phyloP scores from a whole-genome alignment of 1,139 yeast genomes.

The Protomyces inundatus region DNA sequence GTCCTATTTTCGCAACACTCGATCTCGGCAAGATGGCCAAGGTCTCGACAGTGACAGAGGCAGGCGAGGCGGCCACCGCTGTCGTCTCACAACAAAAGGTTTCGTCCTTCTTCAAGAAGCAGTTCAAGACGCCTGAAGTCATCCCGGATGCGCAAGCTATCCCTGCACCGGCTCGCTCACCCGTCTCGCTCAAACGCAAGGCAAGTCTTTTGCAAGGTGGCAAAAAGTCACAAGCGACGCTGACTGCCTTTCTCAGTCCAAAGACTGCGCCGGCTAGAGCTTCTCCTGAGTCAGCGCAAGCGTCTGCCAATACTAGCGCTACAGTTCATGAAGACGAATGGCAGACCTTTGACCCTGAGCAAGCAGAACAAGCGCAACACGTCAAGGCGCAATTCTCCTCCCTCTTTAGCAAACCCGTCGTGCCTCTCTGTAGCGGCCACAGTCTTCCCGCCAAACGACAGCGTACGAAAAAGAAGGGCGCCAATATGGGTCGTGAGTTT shows the following conservation, averaged over 20 bases:
- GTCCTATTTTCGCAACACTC: constrained; percentile 78
- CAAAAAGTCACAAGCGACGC: neutral
- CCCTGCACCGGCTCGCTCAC: neutral
- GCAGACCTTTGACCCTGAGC: neutral
- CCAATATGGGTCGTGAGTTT: constrained; percentile 41
- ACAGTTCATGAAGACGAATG: neutral
- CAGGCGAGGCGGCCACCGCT: neutral
- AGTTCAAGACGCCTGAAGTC: neutral
- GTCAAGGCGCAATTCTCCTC: constrained; percentile 34
- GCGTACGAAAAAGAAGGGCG: constrained; percentile 39
- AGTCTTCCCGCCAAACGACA: constrained; percentile 39
- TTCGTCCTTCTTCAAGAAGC: constrained; percentile 15
- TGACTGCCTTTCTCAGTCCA: neutral
- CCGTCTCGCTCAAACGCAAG: neutral
- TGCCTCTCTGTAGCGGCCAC: constrained; percentile 39
- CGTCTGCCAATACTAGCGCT: neutral
- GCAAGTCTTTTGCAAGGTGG: neutral
- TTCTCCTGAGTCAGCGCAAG: neutral
- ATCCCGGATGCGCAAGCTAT: neutral
- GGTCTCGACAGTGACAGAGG: neutral
- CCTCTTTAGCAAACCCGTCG: constrained; percentile 36
- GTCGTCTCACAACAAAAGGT: neutral
- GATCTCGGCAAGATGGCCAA: constrained; percentile 30
- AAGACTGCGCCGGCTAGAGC: no score
- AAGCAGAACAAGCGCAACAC: constrained; percentile 1